A percentile compares a stretch with the other conserved stretches of the same genome.
phyloP scores from a whole-genome alignment of 371 early-diverging fungal species.

The Mortierella sp. region DNA sequence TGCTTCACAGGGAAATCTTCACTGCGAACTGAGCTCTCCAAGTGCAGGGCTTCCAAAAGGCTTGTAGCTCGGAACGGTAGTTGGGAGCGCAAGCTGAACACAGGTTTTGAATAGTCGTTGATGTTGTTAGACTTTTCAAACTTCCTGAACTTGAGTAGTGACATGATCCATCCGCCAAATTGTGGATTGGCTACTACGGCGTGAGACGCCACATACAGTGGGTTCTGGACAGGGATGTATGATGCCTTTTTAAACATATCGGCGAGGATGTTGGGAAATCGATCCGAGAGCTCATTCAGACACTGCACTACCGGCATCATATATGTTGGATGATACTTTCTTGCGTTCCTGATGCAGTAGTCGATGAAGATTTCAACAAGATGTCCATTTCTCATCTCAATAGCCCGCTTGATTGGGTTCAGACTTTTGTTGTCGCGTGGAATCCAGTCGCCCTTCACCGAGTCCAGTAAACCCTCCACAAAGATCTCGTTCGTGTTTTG shows the following conservation, averaged over 20 bases:
- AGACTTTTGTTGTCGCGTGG: conserved; percentile 30
- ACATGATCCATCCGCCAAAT: conserved; percentile 18
- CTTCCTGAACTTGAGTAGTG: not conserved
- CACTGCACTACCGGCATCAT: conserved; percentile 45
- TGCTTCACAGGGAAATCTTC: conserved; percentile 18
- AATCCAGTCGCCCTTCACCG: conserved; percentile 34
- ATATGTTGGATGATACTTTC: conserved; percentile 43
- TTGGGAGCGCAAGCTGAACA: conserved; percentile 41
- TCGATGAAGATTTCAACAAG: conserved; percentile 34
- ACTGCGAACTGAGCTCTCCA: conserved; percentile 9
- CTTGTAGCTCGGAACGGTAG: conserved; percentile 21
- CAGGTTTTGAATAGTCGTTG: conserved; percentile 34
- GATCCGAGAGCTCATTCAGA: conserved; percentile 34
- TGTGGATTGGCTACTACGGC: conserved; percentile 34
- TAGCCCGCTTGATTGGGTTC: conserved; percentile 44
- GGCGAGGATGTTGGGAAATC: conserved; percentile 26
- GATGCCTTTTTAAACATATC: conserved; percentile 48
- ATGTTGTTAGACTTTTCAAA: conserved; percentile 35
- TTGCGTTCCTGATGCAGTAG: conserved; percentile 45
- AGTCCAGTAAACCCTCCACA: conserved; percentile 30
- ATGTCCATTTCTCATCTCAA: conserved; percentile 20
- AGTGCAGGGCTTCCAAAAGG: conserved; percentile 8
- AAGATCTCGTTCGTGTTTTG: conserved; percentile 22
- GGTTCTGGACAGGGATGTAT: conserved; percentile 42
- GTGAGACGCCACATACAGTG: conserved; percentile 37